Conservation (phyloP, 768 basidiomycete genomes). For the Chalciporus pseudorubinellus region DNA sequence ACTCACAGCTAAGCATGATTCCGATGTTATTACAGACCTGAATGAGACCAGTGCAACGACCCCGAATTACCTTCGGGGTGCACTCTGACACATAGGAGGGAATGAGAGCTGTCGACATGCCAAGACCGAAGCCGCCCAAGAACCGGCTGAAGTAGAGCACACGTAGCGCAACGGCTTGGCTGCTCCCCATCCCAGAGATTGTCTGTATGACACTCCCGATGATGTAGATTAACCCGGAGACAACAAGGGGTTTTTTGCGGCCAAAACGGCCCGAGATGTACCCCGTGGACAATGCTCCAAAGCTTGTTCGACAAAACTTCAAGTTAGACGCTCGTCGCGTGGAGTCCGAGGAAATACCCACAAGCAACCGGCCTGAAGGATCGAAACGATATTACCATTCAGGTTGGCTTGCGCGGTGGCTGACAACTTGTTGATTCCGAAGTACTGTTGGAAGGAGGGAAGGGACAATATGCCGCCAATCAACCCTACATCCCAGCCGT, state of each 20-base stretch:
- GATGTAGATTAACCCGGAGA: constrained; percentile 45
- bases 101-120: constrained; percentile 49
- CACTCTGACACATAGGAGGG: constrained; percentile 54
- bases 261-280: constrained; percentile 44
- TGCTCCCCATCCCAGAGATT: constrained; percentile 42
- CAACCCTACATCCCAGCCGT: constrained; percentile 48
- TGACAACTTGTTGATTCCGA: constrained; percentile 42
- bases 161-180: constrained; percentile 31
- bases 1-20: constrained; percentile 36
- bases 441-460: constrained; percentile 45
- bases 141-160: constrained; percentile 52
- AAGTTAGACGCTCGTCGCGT: not conserved
- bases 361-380: constrained; percentile 50
- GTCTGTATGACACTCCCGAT: constrained; percentile 49
- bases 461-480: constrained; percentile 51
- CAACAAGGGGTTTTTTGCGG: constrained; percentile 43
- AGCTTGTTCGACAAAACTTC: constrained; percentile 33
- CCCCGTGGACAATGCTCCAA: constrained; percentile 43
- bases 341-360: constrained; percentile 31
- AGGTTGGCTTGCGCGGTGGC: constrained; percentile 39
- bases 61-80: constrained; percentile 45
- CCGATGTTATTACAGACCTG: constrained; percentile 33
- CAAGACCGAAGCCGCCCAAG: constrained; percentile 59
- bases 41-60: constrained; percentile 47
- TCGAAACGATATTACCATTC: constrained; percentile 51